Conservation (phyloP, 148 eudicot species). For the Camellia sinensis region DNA sequence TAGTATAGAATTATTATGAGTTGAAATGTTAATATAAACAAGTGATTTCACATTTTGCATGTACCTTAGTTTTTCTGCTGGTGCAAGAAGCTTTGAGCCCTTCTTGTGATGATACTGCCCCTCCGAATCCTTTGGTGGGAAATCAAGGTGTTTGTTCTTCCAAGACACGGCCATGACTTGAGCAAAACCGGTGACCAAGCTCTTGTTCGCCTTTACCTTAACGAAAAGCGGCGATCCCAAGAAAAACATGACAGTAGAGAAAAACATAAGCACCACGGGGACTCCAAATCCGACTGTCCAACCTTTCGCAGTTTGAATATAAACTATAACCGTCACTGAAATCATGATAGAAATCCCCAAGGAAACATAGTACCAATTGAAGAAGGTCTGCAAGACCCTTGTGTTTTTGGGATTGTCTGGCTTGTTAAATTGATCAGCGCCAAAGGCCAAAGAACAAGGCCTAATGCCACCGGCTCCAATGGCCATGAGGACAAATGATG, state of each 20-base stretch:
- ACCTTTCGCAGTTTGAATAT: conserved; percentile 24
- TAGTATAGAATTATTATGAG: not conserved
- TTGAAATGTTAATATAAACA: not conserved
- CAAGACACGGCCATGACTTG: conserved; percentile 26
- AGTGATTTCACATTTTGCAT: not conserved
- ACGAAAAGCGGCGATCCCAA: conserved; percentile 31
- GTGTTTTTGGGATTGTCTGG: conserved; percentile 31
- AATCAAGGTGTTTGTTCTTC: conserved; percentile 27
- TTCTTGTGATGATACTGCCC: conserved; percentile 24
- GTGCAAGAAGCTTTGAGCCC: conserved; percentile 24
- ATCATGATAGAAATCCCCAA: conserved; percentile 34
- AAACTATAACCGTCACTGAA: conserved; percentile 33
- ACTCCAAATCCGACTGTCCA: conserved; percentile 42
- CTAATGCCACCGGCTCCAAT: conserved; percentile 46
- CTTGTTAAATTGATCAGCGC: conserved; percentile 42
- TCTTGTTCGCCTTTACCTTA: conserved; percentile 33
- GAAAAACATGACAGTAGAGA: conserved; percentile 30
- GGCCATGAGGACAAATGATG: conserved; percentile 33
- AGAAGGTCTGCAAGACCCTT: conserved; percentile 34
- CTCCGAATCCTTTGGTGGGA: conserved; percentile 12
- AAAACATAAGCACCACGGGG: conserved; percentile 30
- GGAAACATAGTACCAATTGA: conserved; percentile 42
- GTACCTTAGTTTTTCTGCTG: conserved; percentile 34
- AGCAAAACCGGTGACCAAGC: conserved; percentile 33
- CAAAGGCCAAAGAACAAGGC: conserved; percentile 50